Base-by-base conservation (phyloP, 495 filamentous ascomycete species). In the Sabuloglossum arenarium region DNA sequence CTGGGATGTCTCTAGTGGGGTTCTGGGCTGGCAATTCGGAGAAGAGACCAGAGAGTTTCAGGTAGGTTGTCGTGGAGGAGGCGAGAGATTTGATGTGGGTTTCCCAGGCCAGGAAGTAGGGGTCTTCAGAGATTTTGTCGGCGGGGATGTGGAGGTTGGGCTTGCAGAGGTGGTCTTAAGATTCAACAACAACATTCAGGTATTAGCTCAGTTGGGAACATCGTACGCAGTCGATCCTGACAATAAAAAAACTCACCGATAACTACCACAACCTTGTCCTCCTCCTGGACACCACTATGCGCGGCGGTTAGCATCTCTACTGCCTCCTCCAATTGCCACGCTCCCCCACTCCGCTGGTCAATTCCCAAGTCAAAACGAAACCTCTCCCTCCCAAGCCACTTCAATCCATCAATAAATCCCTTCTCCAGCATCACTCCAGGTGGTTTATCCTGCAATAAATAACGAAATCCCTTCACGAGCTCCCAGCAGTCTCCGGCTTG, bases 1-100 rank as follows among this genome's bases (percentile, higher is more conserved):
- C 68, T 62, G 1, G 67, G 46, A 37, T 65, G 46, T 62, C 67
- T 8, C 56, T 63, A 59, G 61, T 66, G 9, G 67, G 63, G 45
- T 59, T 45, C 55, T 69, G 55, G 59, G 76, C 56, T 5, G 75
- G 71, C 65, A 94, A 72, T 69, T 93, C 85, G 3, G 79, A 75
- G 64, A 95, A 90, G 37, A 68, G 75, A 11, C 88, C 88, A 25
- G 82, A 88, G n/a, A 94, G 76, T 71, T 94, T 94, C 78, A 94
- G 86, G 70, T 84, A 91, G 5, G 79, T 82, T 16, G 65, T 70
- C 30, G 66, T 65, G 66, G 72, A 79, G 58, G 72, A 71, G 59
- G 76, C 74, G 59, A 86, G 58, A 5, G 63, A 58, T 10, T 61
- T 59, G 21, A 75, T 58, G 27, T 70, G 59, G 3, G 62, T 47